phyloP scores from a whole-genome alignment of 345 rosid species.

The Eucalyptus tenuipes region DNA sequence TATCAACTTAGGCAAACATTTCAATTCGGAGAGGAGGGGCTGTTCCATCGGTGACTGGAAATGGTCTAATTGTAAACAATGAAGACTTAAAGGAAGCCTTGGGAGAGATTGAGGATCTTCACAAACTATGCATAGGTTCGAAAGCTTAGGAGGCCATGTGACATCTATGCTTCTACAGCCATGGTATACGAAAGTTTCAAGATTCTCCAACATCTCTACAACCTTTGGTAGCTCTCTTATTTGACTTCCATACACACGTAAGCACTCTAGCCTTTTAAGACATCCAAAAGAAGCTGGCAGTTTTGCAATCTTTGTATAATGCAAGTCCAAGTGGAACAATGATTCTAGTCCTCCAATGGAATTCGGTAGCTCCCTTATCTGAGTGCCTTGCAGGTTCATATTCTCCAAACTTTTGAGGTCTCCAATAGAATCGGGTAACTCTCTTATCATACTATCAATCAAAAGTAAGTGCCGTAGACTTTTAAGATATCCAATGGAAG shows the following conservation, averaged over 20 bases:
- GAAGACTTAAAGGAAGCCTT: too few relatives aligned
- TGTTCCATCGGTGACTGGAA: accelerated
- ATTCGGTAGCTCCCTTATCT: accelerated
- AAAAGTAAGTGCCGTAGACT: accelerated
- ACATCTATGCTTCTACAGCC: accelerated
- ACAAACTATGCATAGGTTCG: accelerated
- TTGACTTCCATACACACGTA: accelerated
- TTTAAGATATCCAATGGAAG: neutral
- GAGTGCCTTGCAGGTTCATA: accelerated
- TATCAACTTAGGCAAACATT: accelerated
- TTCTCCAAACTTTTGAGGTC: accelerated
- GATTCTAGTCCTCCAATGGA: neutral
- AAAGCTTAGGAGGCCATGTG: neutral
- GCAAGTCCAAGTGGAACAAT: accelerated
- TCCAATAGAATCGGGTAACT: neutral
- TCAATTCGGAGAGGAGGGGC: too few relatives aligned
- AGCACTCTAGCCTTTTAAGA: accelerated
- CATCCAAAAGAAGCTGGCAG: neutral
- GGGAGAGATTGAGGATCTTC: neutral
- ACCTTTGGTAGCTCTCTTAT: neutral
- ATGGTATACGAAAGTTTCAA: accelerated
- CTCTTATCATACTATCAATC: accelerated
- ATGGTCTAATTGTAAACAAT: accelerated
- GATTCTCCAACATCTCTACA: neutral
- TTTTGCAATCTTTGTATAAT: accelerated